Percentiles rank a stretch among this genome's conserved stretches.
phyloP scores from a whole-genome alignment of 108 stramenopile species.

The Skeletonema menzelii region DNA sequence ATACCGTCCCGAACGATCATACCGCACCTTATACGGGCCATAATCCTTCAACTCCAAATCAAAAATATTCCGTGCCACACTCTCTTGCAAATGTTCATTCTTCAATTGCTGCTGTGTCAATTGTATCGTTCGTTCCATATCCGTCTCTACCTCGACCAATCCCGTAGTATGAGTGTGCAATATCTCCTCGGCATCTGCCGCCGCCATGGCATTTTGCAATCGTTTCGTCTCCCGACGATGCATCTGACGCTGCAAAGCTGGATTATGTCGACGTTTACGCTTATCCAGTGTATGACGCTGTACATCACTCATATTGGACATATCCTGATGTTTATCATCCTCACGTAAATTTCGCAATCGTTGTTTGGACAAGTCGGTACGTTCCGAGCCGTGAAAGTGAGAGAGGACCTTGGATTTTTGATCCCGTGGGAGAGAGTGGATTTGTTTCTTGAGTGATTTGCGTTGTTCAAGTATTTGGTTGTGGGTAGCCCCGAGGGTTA shows the following conservation, averaged over 20 bases:
- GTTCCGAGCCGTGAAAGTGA: conserved; percentile 24
- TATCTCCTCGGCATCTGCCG: conserved; percentile 74
- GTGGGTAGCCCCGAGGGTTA: conserved; percentile 26
- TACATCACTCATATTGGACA: neutral
- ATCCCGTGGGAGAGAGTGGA: conserved; percentile 12
- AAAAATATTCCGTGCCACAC: conserved; percentile 71
- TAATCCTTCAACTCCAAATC: conserved; percentile 63
- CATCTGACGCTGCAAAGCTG: conserved; percentile 21
- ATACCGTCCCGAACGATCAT: conserved; percentile 81
- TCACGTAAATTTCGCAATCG: conserved; percentile 22
- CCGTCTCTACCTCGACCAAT: conserved; percentile 68
- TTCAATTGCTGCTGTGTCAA: conserved; percentile 70
- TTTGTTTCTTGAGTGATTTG: conserved; percentile 7
- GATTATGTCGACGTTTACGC: conserved; percentile 14
- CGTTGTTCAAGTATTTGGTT: conserved; percentile 9
- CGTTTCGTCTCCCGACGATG: conserved; percentile 49
- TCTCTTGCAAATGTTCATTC: conserved; percentile 53
- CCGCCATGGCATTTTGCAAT: conserved; percentile 73
- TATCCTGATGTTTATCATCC: conserved; percentile 21
- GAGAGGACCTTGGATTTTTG: conserved; percentile 21
- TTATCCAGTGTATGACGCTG: conserved; percentile 5
- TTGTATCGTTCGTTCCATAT: conserved; percentile 78
- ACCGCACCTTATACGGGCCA: conserved; percentile 71
- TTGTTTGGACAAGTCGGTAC: conserved; percentile 10
- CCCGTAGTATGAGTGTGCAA: conserved; percentile 68